These are phyloP conservation scores for Aphanomyces invadans DNA, from an alignment of 352 stramenopile species.

Conservation along the genomic window DNA sequence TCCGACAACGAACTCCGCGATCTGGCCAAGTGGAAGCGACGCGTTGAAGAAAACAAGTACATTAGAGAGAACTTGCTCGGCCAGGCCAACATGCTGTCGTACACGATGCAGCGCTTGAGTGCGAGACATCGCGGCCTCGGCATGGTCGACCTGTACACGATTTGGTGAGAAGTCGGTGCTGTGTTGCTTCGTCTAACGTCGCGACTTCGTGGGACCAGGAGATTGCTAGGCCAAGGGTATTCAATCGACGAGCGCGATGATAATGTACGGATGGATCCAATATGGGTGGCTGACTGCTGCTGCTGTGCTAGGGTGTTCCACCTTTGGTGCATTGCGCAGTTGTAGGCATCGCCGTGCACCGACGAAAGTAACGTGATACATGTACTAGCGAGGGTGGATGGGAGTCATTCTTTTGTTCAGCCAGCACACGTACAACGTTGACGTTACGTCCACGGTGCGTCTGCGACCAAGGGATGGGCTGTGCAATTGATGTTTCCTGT, in stretches of 20 bases:
- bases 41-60: conserved; percentile 16
- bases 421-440: conserved; percentile 1
- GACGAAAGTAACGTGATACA: background rate
- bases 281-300: background rate
- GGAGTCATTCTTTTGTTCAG: conserved; percentile 3
- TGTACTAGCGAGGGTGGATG: conserved; percentile 14
- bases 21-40: conserved; percentile 23
- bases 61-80: conserved; percentile 13
- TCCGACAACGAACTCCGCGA: conserved; percentile 3
- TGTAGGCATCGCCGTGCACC: background rate
- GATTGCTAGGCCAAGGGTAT: conserved; percentile 12
- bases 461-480: background rate
- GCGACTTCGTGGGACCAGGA: background rate
- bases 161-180: background rate
- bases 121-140: background rate
- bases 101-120: conserved; percentile 19
- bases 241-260: conserved; percentile 21
- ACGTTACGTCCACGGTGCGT: conserved; percentile 18
- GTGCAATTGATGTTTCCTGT: background rate
- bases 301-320: conserved; percentile 10
- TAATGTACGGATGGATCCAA: background rate
- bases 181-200: background rate
- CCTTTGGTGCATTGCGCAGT: conserved; percentile 16
- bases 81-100: conserved; percentile 18
- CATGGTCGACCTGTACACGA: conserved; percentile 3